These are phyloP conservation scores for Eucalyptus erythrocorys DNA, from an alignment of 345 rosid species.

Conservation along the genomic window DNA sequence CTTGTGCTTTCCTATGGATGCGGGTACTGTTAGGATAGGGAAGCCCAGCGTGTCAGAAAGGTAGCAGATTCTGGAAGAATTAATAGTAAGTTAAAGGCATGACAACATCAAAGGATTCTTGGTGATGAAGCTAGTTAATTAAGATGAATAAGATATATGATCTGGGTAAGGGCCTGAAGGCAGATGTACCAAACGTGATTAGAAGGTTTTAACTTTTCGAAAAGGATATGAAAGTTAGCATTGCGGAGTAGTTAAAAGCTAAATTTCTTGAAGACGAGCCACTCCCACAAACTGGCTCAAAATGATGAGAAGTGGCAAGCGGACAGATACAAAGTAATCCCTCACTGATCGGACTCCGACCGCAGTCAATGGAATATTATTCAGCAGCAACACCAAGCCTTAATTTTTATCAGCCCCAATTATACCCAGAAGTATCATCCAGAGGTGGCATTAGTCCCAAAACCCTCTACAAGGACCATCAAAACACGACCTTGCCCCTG, in stretches of 20 bases:
- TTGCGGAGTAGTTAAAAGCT: not conserved
- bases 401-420: not conserved
- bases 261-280: not conserved
- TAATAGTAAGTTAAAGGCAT: not conserved
- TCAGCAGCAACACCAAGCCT: not conserved
- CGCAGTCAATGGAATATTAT: not conserved
- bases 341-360: not conserved
- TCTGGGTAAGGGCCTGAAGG: not conserved
- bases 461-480: not conserved
- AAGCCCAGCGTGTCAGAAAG: not conserved
- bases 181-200: not conserved
- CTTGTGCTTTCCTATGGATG: not conserved
- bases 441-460: not conserved
- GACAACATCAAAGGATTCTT: not conserved
- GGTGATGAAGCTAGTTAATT: not conserved
- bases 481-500: not conserved
- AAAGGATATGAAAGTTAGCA: not conserved
- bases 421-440: not conserved
- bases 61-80: not conserved
- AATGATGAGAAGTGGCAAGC: not conserved
- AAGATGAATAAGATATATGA: not conserved
- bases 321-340: not conserved
- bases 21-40: not conserved
- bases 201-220: not conserved
- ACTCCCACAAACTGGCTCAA: not conserved